Base-by-base conservation (phyloP, 169 alveolate species). In the Cryptosporidium parvum region DNA sequence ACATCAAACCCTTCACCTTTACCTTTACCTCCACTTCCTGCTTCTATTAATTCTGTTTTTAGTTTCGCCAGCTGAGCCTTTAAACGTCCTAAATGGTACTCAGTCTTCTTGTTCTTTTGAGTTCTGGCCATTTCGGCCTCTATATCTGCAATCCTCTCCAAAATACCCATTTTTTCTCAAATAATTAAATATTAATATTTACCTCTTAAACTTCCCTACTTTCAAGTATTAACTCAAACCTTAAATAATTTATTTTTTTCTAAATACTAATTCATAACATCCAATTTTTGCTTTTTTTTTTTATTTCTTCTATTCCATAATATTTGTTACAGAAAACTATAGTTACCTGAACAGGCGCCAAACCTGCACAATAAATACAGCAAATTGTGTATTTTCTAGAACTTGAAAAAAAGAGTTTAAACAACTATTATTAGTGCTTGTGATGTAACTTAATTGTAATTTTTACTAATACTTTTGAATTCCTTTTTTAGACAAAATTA, bases 71-170 rank as follows among this genome's bases (percentile, higher is more conserved):
- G 71, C 80, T 94, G 93, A 18, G 98, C 98, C 89, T 96, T 96
- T 85, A 96, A 91, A 70, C 93, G 91, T 45, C 97, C 98, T 71
- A 96, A 92, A 75, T 96, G 98, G 84, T 92, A 93, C 70, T 80
- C 85, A 31, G 98, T 96, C 45, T 97, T 97, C 92, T 96, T 96
- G 91, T 96, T 96, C 94, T 95, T 96, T 91, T 96, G 96, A 44
- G 98, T 96, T 65, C 96, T 92, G 73, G 97, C 96, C 96, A 95
- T 94, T 86, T 96, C 98, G 29, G 93, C 96, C 92, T 94, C 97
- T 4, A 96, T 96, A 85, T 96, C 98, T 75, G 95, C 93, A 48
- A 96, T 96, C 84, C 94, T 96, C 80, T 95, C 98, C 21, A 80
- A 45, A 23, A 80, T 80, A 23, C 91, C 85, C 86, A 85, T 85